Percentiles rank a stretch among this genome's conserved stretches.
Conservation (phyloP, 192 early-diverging fungal species). For the Lunasporangiospora selenospora region DNA sequence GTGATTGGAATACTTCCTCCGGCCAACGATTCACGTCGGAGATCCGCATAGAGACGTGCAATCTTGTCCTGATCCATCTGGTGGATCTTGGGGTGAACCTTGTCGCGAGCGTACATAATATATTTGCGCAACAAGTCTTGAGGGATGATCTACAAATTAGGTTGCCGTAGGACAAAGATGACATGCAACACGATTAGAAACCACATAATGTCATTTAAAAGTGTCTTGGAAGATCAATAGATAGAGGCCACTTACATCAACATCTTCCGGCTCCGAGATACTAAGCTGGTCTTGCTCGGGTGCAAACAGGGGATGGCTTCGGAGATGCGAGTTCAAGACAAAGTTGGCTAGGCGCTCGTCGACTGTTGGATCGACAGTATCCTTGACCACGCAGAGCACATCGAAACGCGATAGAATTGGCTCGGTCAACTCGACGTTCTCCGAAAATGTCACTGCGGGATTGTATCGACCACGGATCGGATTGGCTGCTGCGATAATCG, state of each 20-base stretch:
- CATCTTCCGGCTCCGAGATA: constrained; percentile 52
- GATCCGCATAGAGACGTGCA: constrained; percentile 87
- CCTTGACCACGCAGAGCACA: constrained; percentile 94
- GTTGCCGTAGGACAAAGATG: neutral
- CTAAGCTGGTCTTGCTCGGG: constrained; percentile 49
- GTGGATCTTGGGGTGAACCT: constrained; percentile 77
- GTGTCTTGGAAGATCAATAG: too few relatives aligned
- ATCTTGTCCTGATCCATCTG: constrained; percentile 91
- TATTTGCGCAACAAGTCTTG: constrained; percentile 88
- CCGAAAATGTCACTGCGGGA: constrained; percentile 89
- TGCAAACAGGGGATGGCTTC: constrained; percentile 81
- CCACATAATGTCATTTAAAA: too few relatives aligned
- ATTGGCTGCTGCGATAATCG: constrained; percentile 84
- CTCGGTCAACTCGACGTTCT: constrained; percentile 98
- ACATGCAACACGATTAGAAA: too few relatives aligned
- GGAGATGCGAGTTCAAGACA: constrained; percentile 92
- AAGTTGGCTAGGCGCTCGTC: constrained; percentile 93
- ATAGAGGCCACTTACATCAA: constrained; percentile 75
- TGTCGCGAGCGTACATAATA: constrained; percentile 86
- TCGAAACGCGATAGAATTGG: constrained; percentile 99
- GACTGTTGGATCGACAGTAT: constrained; percentile 87
- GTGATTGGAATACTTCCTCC: constrained; percentile 86
- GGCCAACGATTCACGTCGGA: constrained; percentile 84
- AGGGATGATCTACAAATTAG: constrained; percentile 76
- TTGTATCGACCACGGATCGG: constrained; percentile 88